These are phyloP conservation scores for Cordyceps pruinosa DNA, from an alignment of 2,329 filamentous ascomycete genomes.

Conservation along the genomic window DNA sequence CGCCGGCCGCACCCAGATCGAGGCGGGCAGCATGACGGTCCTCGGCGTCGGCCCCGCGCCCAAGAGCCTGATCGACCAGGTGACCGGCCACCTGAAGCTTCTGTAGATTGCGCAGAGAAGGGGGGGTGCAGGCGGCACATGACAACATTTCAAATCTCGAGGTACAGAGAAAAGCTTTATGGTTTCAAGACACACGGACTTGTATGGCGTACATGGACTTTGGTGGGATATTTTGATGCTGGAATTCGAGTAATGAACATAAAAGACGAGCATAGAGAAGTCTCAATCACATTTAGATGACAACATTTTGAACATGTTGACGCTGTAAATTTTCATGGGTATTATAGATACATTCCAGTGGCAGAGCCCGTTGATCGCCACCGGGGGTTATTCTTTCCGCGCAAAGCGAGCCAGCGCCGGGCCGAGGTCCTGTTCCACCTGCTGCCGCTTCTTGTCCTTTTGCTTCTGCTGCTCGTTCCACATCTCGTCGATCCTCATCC, in stretches of 20 bases:
- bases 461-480: constrained; percentile 65
- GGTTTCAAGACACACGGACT: background rate
- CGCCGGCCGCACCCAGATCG: constrained; percentile 96
- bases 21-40: constrained; percentile 84
- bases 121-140: background rate
- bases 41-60: constrained; percentile 77
- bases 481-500: constrained; percentile 76
- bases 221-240: background rate
- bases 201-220: background rate
- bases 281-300: background rate
- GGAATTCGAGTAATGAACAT: background rate
- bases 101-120: constrained; percentile 42
- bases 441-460: constrained; percentile 53
- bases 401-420: constrained; percentile 83
- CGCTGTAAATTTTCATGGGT: constrained; percentile 13
- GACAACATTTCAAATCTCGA: background rate
- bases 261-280: background rate
- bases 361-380: constrained; percentile 2
- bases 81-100: constrained; percentile 80
- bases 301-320: background rate
- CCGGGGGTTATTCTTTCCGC: constrained; percentile 48
- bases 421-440: constrained; percentile 68
- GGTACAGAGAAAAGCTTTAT: background rate
- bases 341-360: constrained; percentile 14
- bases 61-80: constrained; percentile 75